Conservation (phyloP, 2,329 filamentous ascomycete genomes). For the Trichoderma sp. region DNA sequence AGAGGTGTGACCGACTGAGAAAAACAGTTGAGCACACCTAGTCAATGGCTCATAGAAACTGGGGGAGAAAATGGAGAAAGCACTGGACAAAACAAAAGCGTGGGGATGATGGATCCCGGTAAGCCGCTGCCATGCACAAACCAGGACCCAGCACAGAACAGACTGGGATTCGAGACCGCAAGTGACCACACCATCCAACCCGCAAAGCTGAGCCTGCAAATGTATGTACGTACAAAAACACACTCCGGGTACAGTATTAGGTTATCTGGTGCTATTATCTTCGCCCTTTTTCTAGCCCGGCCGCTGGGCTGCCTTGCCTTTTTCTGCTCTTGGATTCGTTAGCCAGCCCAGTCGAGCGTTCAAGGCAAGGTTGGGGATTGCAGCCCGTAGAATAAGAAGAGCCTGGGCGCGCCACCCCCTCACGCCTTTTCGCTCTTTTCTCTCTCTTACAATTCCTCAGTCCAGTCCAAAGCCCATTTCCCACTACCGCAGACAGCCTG, state of each 20-base stretch:
- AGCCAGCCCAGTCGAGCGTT: not conserved
- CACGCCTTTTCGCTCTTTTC: slow-evolving; percentile 4
- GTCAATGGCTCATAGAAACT: not conserved
- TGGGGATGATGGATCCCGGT: slow-evolving; percentile 14
- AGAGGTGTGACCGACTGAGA: not conserved
- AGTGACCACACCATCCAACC: slow-evolving; percentile 14
- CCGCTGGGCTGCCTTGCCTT: not conserved
- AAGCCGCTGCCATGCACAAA: slow-evolving; percentile 10
- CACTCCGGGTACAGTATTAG: not conserved
- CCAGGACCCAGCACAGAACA: not conserved
- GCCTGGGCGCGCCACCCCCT: slow-evolving; percentile 14
- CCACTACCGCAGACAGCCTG: not conserved
- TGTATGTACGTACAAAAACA: not conserved
- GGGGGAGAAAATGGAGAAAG: not conserved
- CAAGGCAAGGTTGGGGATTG: slow-evolving; percentile 1
- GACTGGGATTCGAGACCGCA: slow-evolving; percentile 1
- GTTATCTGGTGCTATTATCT: not conserved
- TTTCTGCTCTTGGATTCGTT: not conserved
- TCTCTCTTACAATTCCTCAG: not conserved
- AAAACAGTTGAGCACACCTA: too few species aligned
- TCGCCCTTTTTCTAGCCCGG: not conserved
- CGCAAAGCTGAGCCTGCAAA: not conserved
- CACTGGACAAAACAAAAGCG: not conserved
- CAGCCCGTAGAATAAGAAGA: slow-evolving; percentile 12
- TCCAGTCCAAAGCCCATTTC: not conserved